Conservation (phyloP, 2,329 filamentous ascomycete species). For the Epichloe elymi region DNA sequence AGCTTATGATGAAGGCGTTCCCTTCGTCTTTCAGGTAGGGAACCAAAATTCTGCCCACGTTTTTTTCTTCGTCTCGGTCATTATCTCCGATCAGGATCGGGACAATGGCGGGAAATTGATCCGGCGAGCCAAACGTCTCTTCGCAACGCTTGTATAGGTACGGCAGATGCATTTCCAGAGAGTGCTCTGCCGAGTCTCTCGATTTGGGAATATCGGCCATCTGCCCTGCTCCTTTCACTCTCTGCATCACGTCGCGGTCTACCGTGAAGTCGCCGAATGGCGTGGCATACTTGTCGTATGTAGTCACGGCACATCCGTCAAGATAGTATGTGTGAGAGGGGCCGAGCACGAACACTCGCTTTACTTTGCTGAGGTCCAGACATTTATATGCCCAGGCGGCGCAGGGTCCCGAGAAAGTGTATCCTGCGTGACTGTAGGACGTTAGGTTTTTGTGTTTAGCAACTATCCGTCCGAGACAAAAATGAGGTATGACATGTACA, state of each 20-base stretch:
- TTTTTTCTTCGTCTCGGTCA: constrained; percentile 47
- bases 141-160: constrained; percentile 72
- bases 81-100: constrained; percentile 80
- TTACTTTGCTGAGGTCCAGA: constrained; percentile 68
- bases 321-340: constrained; percentile 86
- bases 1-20: constrained; percentile 79
- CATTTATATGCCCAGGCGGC: constrained; percentile 92
- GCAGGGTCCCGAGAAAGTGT: constrained; percentile 78
- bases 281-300: constrained; percentile 57
- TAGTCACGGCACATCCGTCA: constrained; percentile 61
- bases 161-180: constrained; percentile 90
- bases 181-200: constrained; percentile 76
- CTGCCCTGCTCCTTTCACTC: constrained; percentile 27
- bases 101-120: constrained; percentile 59
- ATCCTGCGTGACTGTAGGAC: constrained; percentile 69
- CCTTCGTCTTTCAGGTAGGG: constrained; percentile 63
- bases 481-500: not conserved
- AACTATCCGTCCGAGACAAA: too few relatives aligned
- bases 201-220: constrained; percentile 44
- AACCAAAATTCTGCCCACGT: constrained; percentile 56
- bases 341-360: constrained; percentile 82
- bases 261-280: constrained; percentile 59
- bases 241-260: constrained; percentile 41
- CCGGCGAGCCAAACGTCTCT: constrained; percentile 32
- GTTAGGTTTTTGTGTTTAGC: not conserved